A percentile compares a stretch with the other conserved stretches of the same genome.
These are phyloP conservation scores for Talaromyces sp. DNA, from an alignment of 2,329 filamentous ascomycete species.

Conservation along the genomic window DNA sequence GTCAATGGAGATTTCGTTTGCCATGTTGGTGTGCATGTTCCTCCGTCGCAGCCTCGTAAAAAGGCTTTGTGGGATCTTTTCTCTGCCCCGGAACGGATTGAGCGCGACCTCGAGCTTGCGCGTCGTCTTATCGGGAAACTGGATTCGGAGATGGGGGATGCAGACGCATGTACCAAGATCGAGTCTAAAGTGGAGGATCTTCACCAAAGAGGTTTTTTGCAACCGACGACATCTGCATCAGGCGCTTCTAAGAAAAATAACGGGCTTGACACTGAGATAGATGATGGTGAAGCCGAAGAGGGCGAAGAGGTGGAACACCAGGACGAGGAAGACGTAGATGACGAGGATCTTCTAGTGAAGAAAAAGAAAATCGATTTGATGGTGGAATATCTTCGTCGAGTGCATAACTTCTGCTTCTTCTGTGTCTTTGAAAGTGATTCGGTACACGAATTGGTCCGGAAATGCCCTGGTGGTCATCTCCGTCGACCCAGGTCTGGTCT, in stretches of 20 bases:
- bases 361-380: conserved; percentile 96
- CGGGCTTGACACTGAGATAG: conserved; percentile 23
- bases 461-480: conserved; percentile 95
- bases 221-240: conserved; percentile 51
- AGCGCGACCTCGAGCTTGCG: conserved; percentile 80
- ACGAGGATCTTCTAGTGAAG: conserved; percentile 81
- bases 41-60: conserved; percentile 77
- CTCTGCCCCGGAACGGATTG: conserved; percentile 86
- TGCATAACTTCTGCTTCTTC: conserved; percentile 99
- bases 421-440: conserved; percentile 98
- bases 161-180: conserved; percentile 72
- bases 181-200: conserved; percentile 83
- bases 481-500: conserved; percentile 83
- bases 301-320: conserved; percentile 71
- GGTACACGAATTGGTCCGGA: conserved; percentile 88
- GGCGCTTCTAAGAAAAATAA: conserved; percentile 49
- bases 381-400: conserved; percentile 91
- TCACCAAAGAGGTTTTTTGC: conserved; percentile 68
- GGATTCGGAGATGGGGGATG: conserved; percentile 74
- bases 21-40: conserved; percentile 92
- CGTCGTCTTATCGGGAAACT: conserved; percentile 77
- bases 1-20: conserved; percentile 93
- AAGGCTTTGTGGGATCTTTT: conserved; percentile 97
- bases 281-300: conserved; percentile 59
- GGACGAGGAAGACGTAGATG: conserved; percentile 68